Base-by-base conservation (phyloP, 2,329 filamentous ascomycete species). In the Paecilomyces variotii region DNA sequence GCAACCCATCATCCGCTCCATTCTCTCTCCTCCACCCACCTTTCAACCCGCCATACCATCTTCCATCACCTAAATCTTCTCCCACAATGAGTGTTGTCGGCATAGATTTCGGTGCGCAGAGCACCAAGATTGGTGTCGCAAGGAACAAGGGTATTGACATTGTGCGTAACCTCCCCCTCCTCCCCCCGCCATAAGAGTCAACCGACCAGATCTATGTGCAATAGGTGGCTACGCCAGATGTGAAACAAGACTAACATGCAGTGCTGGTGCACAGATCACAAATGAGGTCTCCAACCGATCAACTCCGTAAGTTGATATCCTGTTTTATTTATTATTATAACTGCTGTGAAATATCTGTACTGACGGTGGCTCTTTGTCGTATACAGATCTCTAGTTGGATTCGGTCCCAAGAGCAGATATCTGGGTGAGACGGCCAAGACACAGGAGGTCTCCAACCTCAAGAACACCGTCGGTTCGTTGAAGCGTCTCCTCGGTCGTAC, bases 231-330 rank as follows among this genome's bases (percentile, higher is more conserved):
- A 19, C 39, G 5, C 39, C 39, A 2, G n/a, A 39, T 3, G 19
- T 53, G 55, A 32, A 56, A 30, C 39, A 12, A 57, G 32, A 56
- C 53, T 60, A 53, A 64, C 64, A 65, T 9, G 9, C n/a, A 9
- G n/a, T 45, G 19, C 3, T 19, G 12, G 5, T 45, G n/a, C 39
- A n/a, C 71, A 96, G 91, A 96, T 99, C 75, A 89, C 91, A 81
- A 99, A 99, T 83, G 94, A 99, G 80, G 94, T 97, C 70, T 99
- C 94, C 67, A 97, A 99, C 84, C 88, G 94, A 79, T 87, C 91
- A 62, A 99, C 94, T 69, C 94, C 94, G 90, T 97, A 90, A 84
- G 91, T 87, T 35, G n/a, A 50, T 58, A 34, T 54, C 56, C 39
- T 32, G 19, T 60, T 57, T 51, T 57, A 59, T 54, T 58, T 14